Base-by-base conservation (phyloP, 345 rosid genomes). In the Cardiospermum halicacabum region DNA sequence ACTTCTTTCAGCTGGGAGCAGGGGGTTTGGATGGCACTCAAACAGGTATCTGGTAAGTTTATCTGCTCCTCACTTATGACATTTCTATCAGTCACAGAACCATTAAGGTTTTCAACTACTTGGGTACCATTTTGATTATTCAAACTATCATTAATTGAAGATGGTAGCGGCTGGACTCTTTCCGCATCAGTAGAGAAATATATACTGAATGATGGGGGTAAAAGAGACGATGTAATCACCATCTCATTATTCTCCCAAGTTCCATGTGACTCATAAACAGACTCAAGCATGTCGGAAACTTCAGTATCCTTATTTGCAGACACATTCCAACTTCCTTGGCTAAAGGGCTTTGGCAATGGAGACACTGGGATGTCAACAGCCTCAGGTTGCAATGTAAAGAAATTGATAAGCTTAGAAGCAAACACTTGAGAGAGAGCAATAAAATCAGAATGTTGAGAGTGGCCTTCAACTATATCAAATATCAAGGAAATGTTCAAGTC, bases 291-390 rank as follows among this genome's bases (percentile, higher is more conserved):
- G 39, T 65, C 69, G 19, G 40, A 36, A 61, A 57, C 26, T 58
- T 64, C 67, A 51, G 58, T 31, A 11, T 27, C 42, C 53, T 49
- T 56, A n/a, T 64, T 59, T 27, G 6, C 56, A 27, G 27, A 32
- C 40, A 37, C 50, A 45, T 69, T 51, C 49, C 36, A 43, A 58
- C 30, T 49, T 21, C 47, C 56, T 58, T 24, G 70, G 71, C 60
- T 9, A 36, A 75, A 75, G 16, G 74, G 73, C 58, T 69, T 70
- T 27, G 82, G 81, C 66, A 80, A 65, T 18, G 45, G 48, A 30
- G 78, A 79, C 77, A 59, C 73, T 30, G 87, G 81, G 67, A 82
- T 63, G 53, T 66, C 84, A 64, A 49, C 37, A 31, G 63, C 77
- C 89, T 77, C 75, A 6, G 79, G 80, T 64, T 79, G 75, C n/a